Conservation (phyloP, 2,329 filamentous ascomycete genomes). For the Epichloe typhina region DNA sequence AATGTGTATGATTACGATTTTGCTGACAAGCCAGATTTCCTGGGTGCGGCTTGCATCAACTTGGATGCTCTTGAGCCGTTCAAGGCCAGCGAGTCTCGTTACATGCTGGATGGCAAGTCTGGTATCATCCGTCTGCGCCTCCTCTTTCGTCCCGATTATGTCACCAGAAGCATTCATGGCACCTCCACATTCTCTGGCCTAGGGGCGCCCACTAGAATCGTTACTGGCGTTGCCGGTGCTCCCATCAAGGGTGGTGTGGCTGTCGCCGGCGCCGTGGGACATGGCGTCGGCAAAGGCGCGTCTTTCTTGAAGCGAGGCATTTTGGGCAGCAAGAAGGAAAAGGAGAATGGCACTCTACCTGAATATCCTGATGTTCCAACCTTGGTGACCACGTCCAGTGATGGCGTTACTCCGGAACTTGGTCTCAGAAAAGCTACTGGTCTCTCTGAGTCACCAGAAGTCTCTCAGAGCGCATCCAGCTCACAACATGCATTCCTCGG, state of each 20-base stretch:
- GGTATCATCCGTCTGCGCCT: slow-evolving; percentile 71
- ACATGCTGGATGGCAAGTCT: slow-evolving; percentile 77
- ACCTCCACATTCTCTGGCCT: slow-evolving; percentile 91
- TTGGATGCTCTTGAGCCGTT: slow-evolving; percentile 77
- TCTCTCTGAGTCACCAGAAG: slow-evolving; percentile 20
- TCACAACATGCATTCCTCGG: slow-evolving; percentile 17
- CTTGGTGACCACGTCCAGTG: slow-evolving; percentile 12
- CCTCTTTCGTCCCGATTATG: slow-evolving; percentile 86
- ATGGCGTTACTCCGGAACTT: slow-evolving; percentile 22
- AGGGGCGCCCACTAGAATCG: slow-evolving; percentile 72
- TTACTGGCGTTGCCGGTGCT: slow-evolving; percentile 65
- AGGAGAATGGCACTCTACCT: slow-evolving; percentile 36
- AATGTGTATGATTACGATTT: slow-evolving; percentile 95
- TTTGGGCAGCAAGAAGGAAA: slow-evolving; percentile 56
- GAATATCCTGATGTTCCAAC: slow-evolving; percentile 29
- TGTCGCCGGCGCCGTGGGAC: slow-evolving; percentile 57
- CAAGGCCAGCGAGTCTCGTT: slow-evolving; percentile 58
- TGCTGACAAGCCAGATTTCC: slow-evolving; percentile 80
- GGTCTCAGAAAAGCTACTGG: slow-evolving; percentile 30
- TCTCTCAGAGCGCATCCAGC: slow-evolving; percentile 11
- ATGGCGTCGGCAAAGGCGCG: slow-evolving; percentile 76
- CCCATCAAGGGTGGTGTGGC: slow-evolving; percentile 88
- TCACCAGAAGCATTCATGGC: slow-evolving; percentile 74
- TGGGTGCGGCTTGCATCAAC: slow-evolving; percentile 67
- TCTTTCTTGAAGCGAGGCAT: slow-evolving; percentile 83